These are phyloP conservation scores for Ilyonectria sp. DNA, from an alignment of 2,329 filamentous ascomycete species.

Conservation along the genomic window DNA sequence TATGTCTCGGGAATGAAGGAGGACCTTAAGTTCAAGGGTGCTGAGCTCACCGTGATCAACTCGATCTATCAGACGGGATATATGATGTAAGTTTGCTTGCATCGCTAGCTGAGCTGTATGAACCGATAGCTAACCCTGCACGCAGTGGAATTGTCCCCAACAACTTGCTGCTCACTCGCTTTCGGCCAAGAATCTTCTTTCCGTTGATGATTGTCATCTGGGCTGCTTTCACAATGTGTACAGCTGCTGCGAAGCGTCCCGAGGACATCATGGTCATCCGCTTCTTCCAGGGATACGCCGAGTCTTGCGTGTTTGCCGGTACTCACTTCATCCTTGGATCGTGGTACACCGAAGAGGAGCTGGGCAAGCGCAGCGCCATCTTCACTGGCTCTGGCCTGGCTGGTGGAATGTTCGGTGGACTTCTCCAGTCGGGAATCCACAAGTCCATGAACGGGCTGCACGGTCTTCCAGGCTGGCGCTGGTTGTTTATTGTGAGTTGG, in stretches of 20 bases:
- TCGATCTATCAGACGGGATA: constrained; percentile 28
- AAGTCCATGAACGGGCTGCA: constrained; percentile 55
- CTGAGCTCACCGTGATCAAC: constrained; percentile 58
- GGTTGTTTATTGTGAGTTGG: constrained; percentile 31
- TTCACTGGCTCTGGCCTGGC: constrained; percentile 70
- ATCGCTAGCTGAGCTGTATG: constrained; percentile 62
- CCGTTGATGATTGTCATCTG: constrained; percentile 72
- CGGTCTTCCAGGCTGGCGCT: constrained; percentile 30
- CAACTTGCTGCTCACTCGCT: constrained; percentile 70
- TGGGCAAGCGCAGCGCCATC: constrained; percentile 70
- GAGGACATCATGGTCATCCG: constrained; percentile 40
- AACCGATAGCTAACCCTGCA: constrained; percentile 50
- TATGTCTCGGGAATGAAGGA: constrained; percentile 62
- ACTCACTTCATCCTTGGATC: constrained; percentile 53
- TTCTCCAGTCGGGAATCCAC: constrained; percentile 64
- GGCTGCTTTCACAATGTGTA: constrained; percentile 71
- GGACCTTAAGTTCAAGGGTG: constrained; percentile 64
- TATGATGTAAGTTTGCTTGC: constrained; percentile 54
- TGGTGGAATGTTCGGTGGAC: constrained; percentile 69
- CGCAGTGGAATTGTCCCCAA: constrained; percentile 66
- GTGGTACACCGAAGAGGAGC: constrained; percentile 69
- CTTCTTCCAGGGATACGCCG: constrained; percentile 40
- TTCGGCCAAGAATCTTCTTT: constrained; percentile 71
- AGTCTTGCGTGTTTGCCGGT: constrained; percentile 41
- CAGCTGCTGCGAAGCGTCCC: constrained; percentile 48